These are phyloP conservation scores for Botrytis byssoidea DNA, from an alignment of 2,329 filamentous ascomycete genomes.

Conservation along the genomic window DNA sequence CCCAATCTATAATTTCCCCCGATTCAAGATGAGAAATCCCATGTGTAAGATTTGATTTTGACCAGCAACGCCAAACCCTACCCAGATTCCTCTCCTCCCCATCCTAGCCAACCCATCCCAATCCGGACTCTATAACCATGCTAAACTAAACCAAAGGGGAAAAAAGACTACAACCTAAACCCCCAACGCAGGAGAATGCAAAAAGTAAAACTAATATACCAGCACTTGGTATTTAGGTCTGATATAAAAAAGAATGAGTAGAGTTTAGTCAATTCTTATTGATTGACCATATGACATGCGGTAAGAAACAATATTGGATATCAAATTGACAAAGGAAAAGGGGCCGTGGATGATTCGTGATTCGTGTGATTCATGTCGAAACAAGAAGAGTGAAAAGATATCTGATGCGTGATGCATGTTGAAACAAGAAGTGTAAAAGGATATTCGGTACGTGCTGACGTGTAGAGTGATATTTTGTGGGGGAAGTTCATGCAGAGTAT, in stretches of 20 bases:
- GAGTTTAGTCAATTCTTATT: not conserved
- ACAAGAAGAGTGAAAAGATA: not conserved
- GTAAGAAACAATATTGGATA: not conserved
- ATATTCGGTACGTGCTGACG: not conserved
- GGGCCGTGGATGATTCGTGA: constrained; percentile 3
- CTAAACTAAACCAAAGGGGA: not conserved
- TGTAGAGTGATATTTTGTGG: not conserved
- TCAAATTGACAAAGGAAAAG: constrained; percentile 12
- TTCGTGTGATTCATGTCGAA: not conserved
- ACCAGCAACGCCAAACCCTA: constrained; percentile 1
- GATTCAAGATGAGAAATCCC: not conserved
- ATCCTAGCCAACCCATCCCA: not conserved
- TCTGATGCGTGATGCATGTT: not conserved
- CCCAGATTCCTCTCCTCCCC: not conserved
- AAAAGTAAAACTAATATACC: constrained; percentile 8
- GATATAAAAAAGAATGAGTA: not conserved
- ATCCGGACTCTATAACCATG: not conserved
- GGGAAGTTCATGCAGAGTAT: constrained; percentile 3
- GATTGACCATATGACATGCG: not conserved
- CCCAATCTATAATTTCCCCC: not conserved
- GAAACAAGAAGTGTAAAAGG: not conserved
- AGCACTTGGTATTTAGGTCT: constrained; percentile 13
- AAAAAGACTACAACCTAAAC: not conserved
- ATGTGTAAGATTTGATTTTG: not conserved
- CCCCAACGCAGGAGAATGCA: not conserved